Evolutionary conservation across 2,329 filamentous ascomycete species (phyloP).

Genomic region (Cladophialophora psammophila): DNA sequence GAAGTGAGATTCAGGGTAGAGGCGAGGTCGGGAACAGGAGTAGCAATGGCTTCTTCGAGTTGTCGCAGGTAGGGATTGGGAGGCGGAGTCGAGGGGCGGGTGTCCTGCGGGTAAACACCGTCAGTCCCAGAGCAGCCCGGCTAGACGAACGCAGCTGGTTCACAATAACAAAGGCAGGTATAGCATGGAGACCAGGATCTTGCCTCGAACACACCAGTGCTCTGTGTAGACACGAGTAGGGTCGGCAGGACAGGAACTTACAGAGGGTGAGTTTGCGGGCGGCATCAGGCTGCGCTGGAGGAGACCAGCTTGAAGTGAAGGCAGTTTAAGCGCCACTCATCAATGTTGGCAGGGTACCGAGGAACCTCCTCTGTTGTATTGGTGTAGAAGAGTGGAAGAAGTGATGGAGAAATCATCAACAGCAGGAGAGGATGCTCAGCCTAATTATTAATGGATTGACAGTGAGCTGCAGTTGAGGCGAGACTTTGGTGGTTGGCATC

Average conservation of each 20-base stretch:
- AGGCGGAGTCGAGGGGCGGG: slow-evolving; percentile 39
- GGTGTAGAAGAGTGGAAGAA: background rate
- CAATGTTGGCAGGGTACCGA: background rate
- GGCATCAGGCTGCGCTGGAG: slow-evolving; percentile 44
- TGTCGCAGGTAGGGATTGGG: slow-evolving; percentile 55
- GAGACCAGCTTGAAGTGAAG: slow-evolving; percentile 4
- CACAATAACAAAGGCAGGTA: background rate
- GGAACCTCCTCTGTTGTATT: background rate
- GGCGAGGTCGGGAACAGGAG: slow-evolving; percentile 60
- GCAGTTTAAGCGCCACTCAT: background rate
- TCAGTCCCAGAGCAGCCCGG: slow-evolving; percentile 33
- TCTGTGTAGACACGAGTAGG: background rate
- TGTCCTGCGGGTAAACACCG: slow-evolving; percentile 39
- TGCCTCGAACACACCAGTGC: background rate
- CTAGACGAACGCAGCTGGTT: background rate
- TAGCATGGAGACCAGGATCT: background rate
- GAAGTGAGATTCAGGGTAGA: slow-evolving; percentile 51
- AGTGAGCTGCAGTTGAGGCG: too few species aligned
- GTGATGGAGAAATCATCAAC: background rate
- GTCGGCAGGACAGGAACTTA: slow-evolving; percentile 42
- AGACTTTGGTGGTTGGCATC: too few species aligned
- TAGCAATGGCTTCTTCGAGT: slow-evolving; percentile 54
- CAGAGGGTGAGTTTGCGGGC: slow-evolving; percentile 54
- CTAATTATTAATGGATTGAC: background rate
- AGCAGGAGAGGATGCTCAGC: background rate